Conservation (phyloP, 345 rosid genomes). For the Tarenaya hassleriana region DNA sequence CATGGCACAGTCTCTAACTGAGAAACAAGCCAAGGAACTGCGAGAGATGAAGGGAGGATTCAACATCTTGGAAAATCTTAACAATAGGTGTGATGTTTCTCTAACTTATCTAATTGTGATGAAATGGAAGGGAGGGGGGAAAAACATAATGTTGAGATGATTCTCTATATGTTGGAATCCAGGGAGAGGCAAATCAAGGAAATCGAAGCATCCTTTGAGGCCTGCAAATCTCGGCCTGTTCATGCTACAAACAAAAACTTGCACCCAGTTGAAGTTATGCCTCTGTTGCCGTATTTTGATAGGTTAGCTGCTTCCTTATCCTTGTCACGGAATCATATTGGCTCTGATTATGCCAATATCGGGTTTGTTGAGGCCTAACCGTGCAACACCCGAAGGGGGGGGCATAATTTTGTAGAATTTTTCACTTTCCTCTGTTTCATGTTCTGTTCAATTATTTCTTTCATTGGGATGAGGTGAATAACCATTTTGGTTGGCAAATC, state of each 20-base stretch:
- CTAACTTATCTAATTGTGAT: constrained; percentile 14
- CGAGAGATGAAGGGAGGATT: constrained; percentile 74
- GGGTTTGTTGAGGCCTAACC: constrained; percentile 13
- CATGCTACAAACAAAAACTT: constrained; percentile 84
- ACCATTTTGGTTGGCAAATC: constrained; percentile 14
- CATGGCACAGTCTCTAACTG: constrained; percentile 77
- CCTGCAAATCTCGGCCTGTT: constrained; percentile 66
- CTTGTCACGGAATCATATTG: constrained; percentile 5
- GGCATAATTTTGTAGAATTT: constrained; percentile 9
- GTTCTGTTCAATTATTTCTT: constrained; percentile 12
- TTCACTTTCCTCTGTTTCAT: constrained; percentile 1
- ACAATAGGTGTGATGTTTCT: constrained; percentile 56
- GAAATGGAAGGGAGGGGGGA: neutral
- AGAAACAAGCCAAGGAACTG: constrained; percentile 92
- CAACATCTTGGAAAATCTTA: constrained; percentile 62
- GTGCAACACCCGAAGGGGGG: constrained; percentile 2
- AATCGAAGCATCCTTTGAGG: constrained; percentile 82
- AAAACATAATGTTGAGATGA: constrained; percentile 4
- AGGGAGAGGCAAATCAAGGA: constrained; percentile 94
- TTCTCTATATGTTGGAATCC: constrained; percentile 23
- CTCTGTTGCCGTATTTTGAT: constrained; percentile 81
- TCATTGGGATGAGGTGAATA: constrained; percentile 3
- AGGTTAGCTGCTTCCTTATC: constrained; percentile 41
- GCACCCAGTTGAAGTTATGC: constrained; percentile 67
- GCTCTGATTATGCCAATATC: constrained; percentile 9